phyloP scores from a whole-genome alignment of 352 stramenopile genomes.

The Globisporangium abappressorium region DNA sequence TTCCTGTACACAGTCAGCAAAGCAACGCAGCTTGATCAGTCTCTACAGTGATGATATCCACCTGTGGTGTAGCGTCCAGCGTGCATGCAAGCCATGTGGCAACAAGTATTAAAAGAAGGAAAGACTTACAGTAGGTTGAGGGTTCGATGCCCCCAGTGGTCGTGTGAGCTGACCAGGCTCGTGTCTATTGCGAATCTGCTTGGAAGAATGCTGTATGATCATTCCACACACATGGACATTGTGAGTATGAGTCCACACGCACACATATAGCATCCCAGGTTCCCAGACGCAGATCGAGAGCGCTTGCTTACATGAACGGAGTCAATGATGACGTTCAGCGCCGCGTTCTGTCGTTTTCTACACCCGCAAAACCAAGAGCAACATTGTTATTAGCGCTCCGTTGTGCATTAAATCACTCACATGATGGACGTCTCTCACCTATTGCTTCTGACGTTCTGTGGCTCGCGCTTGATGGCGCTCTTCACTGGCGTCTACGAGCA shows the following conservation, averaged over 20 bases:
- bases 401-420: not conserved
- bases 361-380: not conserved
- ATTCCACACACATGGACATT: not conserved
- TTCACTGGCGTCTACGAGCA: not conserved
- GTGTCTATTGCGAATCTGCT: conserved; percentile 1
- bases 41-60: no score
- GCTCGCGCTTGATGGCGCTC: conserved; percentile 10
- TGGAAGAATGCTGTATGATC: conserved; percentile 1
- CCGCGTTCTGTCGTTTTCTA: conserved; percentile 19
- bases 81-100: not conserved
- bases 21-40: not conserved
- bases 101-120: no score
- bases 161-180: not conserved
- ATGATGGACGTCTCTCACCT: not conserved
- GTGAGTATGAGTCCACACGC: not conserved
- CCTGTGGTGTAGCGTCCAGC: no score
- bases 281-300: not conserved
- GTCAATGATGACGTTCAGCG: conserved; percentile 9
- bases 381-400: not conserved
- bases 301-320: conserved; percentile 2
- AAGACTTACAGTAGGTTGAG: not conserved
- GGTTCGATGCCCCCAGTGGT: not conserved
- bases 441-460: not conserved
- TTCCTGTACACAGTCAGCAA: conserved; percentile 23
- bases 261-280: not conserved